Evolutionary conservation across 768 basidiomycete species (phyloP).

Genomic region (Tylopilus felleus): DNA sequence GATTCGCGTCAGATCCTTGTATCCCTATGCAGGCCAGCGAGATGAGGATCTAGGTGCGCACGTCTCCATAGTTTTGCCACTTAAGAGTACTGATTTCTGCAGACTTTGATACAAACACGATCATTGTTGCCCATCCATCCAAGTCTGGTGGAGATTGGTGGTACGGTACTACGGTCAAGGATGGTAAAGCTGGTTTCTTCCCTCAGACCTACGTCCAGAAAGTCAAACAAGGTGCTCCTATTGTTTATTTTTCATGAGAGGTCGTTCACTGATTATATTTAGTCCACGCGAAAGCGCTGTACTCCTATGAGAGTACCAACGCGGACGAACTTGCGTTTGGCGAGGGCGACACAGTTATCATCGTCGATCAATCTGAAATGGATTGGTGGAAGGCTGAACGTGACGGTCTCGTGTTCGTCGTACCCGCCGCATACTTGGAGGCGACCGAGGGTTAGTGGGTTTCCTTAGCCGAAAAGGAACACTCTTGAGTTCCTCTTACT

Average conservation of each 20-base stretch:
- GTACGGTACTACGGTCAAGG: conserved; percentile 70
- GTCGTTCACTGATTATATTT: conserved; percentile 6
- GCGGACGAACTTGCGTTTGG: conserved; percentile 82
- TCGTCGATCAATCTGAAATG: conserved; percentile 79
- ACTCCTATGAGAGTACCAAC: conserved; percentile 66
- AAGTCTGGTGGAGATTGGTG: conserved; percentile 90
- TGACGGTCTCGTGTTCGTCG: conserved; percentile 81
- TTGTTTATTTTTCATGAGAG: not conserved
- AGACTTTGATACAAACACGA: conserved; percentile 80
- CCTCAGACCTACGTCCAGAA: conserved; percentile 84
- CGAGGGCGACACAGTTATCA: conserved; percentile 73
- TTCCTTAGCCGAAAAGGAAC: conserved; percentile 26
- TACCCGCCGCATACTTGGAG: conserved; percentile 90
- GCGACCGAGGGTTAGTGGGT: conserved; percentile 83
- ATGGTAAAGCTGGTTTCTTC: conserved; percentile 79
- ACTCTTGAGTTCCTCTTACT: conserved; percentile 54
- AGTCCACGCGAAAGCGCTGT: conserved; percentile 77
- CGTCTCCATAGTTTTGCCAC: not conserved
- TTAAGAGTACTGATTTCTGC: conserved; percentile 1
- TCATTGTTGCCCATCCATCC: conserved; percentile 80
- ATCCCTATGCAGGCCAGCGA: conserved; percentile 81
- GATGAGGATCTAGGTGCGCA: conserved; percentile 82
- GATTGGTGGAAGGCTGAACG: conserved; percentile 98
- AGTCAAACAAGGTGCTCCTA: conserved; percentile 52
- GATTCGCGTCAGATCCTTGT: conserved; percentile 74